Evolutionary conservation across 495 filamentous ascomycete genomes (phyloP), one percentile per base, ranked within the genome.

Genomic region (Talaromyces thailandensis): DNA sequence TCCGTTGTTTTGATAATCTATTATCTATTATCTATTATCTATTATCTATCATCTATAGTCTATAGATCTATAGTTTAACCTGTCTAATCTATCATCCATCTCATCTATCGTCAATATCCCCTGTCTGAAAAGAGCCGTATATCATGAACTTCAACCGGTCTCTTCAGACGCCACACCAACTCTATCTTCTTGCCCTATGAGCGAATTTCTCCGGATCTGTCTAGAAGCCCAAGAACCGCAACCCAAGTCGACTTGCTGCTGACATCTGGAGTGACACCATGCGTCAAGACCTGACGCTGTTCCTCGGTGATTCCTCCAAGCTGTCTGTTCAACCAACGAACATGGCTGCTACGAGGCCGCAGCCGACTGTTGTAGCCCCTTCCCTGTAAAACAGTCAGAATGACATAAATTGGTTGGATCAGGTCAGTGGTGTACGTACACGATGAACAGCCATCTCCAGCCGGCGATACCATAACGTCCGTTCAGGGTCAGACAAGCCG

Each of bases 361-460:
- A 37, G 35, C 2, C 35, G 11, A 37, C 35, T 37, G 12, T 37
- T 37, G 3, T 37, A 37, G 35, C 12, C 16, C 35, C 35, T 37
- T 37, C 35, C 4, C 35, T 37, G 12, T 37, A 12, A 4, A 37
- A 11, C 3, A 16, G 35, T 16, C 35, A 16, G 35, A 11, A 37
- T 3, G 8, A 2, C 32, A 8, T 1, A 35, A 12, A 14, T 35
- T 35, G 6, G 28, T 3, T 29, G 11, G 1, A 12, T 35, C 7
- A 35, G 32, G 3, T 35, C n/a, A n/a, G n/a, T 35, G 32, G 32
- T 35, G 3, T 35, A 35, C 9, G 32, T 8, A 12, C 32, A 75
- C 69, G 50, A 88, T 80, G 62, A 88, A 90, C 18, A 89, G 66
- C 87, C 87, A 89, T 18, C 85, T 71, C 87, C 86, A 90, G 0